phyloP scores from a whole-genome alignment of 1,139 yeast species.

The Yamadazyma epiphylla region DNA sequence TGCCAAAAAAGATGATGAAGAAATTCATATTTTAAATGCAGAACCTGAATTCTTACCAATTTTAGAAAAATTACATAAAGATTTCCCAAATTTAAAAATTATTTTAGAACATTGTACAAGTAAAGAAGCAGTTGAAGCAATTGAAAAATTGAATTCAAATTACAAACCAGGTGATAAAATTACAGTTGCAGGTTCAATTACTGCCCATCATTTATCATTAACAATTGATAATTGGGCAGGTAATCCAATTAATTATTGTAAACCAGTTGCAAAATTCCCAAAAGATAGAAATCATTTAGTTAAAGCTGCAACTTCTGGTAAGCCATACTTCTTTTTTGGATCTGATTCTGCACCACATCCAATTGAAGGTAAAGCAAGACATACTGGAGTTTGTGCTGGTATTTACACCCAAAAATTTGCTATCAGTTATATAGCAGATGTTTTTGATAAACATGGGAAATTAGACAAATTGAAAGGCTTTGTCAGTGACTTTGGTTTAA shows the following conservation, averaged over 20 bases:
- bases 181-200: slow-evolving; percentile 84
- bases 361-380: slow-evolving; percentile 67
- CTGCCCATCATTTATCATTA: slow-evolving; percentile 89
- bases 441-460: slow-evolving; percentile 65
- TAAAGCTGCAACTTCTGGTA: slow-evolving; percentile 87
- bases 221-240: slow-evolving; percentile 98
- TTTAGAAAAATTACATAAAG: slow-evolving; percentile 65
- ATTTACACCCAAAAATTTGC: slow-evolving; percentile 89
- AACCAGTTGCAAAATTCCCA: slow-evolving; percentile 96
- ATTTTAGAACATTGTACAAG: slow-evolving; percentile 95
- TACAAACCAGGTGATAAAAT: slow-evolving; percentile 39
- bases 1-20: slow-evolving; percentile 47
- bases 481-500: slow-evolving; percentile 69
- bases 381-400: slow-evolving; percentile 92
- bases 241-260: slow-evolving; percentile 89
- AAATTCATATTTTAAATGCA: slow-evolving; percentile 86
- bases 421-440: slow-evolving; percentile 79
- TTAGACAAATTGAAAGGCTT: slow-evolving; percentile 67
- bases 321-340: slow-evolving; percentile 92
- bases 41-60: slow-evolving; percentile 95
- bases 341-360: slow-evolving; percentile 99
- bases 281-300: slow-evolving; percentile 75
- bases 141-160: slow-evolving; percentile 62
- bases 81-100: slow-evolving; percentile 84
- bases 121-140: slow-evolving; percentile 76